Percentiles rank a stretch among this genome's conserved stretches.
Evolutionary conservation across 2,329 filamentous ascomycete genomes (phyloP).

Genomic region (Calcarisporium arbuscula): DNA sequence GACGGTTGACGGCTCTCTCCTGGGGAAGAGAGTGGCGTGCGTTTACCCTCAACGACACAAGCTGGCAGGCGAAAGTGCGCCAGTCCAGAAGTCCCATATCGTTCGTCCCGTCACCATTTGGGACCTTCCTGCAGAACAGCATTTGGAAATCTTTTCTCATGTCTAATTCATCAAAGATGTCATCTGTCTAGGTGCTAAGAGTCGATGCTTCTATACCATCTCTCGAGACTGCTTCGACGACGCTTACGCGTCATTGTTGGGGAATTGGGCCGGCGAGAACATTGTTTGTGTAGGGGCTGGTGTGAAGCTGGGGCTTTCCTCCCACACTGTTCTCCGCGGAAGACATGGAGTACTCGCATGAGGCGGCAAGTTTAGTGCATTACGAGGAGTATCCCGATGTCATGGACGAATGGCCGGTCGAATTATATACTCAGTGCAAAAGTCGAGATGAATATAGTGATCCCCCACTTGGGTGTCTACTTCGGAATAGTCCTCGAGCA

Average conservation of each 20-base stretch:
- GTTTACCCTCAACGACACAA: too few species aligned
- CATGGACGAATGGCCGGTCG: too few species aligned
- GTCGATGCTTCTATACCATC: background rate
- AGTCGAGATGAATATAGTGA: too few species aligned
- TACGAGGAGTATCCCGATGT: too few species aligned
- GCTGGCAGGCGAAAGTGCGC: too few species aligned
- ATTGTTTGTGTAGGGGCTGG: conserved; percentile 9
- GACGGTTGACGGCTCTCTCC: too few species aligned
- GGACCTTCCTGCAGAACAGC: background rate
- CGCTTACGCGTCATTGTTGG: background rate
- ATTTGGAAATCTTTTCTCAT: background rate
- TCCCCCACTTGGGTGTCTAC: too few species aligned
- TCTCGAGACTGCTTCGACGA: background rate
- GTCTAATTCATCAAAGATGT: background rate
- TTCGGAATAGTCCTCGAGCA: too few species aligned
- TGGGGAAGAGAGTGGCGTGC: too few species aligned
- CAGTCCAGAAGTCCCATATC: too few species aligned
- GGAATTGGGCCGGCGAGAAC: conserved; percentile 3
- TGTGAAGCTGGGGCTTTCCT: conserved; percentile 4
- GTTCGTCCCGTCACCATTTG: background rate
- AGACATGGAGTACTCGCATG: conserved; percentile 1
- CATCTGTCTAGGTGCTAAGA: background rate
- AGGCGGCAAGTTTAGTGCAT: too few species aligned
- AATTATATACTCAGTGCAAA: too few species aligned
- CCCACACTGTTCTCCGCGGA: conserved; percentile 4